Evolutionary conservation across 805 yeast species (phyloP), one percentile per base, ranked within the genome.

Genomic region (Metschnikowia picachoensis): DNA sequence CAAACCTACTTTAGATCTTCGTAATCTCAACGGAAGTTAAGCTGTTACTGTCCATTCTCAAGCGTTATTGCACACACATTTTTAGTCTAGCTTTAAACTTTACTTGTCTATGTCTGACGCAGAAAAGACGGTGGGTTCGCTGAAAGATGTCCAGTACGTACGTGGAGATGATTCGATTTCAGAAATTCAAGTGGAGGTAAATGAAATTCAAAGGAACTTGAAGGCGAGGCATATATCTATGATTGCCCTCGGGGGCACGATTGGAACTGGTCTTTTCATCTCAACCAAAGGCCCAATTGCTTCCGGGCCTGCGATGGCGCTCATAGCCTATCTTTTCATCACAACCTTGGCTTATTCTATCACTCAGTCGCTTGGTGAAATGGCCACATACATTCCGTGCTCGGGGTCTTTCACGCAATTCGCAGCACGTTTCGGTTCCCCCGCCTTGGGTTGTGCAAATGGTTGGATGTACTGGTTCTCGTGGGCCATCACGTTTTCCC

Each of bases 191-290:
- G 38, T 39, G n/a, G 58, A 48, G 29, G 50, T 42, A n/a, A 46
- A 39, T 2, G 74, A 78, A 56, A 82, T 80, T 46, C 76, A 78
- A 56, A 70, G 90, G 60, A 76, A 73, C 39, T 66, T 85, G 48
- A 81, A 82, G 60, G 77, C 82, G 15, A 72, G 92, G 58, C 89
- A 83, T 56, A 76, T 85, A 41, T 74, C 85, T 30, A 83, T 85
- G 89, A 79, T 85, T 55, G 88, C 90, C 39, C 70, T 85, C 16
- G 92, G 91, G 50, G 91, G 90, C 51, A 82, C 90, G 30, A 83
- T 85, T 50, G 91, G 91, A 57, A 83, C 90, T 3, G 91, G 91
- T 62, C 70, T 85, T 35, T 83, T 85, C 70, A 79, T 85, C 39
- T 82, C 87, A 60, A 76, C 83, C 35, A 72, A 82, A 5, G 59